phyloP scores from a whole-genome alignment of 257 asterid species.

The Salvia miltiorrhiza region DNA sequence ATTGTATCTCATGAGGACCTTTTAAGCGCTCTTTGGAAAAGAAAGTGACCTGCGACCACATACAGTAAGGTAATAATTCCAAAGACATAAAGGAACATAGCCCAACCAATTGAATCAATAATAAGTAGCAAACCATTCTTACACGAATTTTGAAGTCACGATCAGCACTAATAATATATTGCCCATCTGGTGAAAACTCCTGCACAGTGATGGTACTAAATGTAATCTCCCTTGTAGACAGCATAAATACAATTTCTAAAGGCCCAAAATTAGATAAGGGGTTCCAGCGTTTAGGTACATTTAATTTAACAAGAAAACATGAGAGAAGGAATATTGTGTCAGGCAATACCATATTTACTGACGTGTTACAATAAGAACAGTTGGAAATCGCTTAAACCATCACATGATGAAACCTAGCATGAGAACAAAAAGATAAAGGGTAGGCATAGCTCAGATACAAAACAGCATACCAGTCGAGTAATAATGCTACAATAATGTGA shows the following conservation, averaged over 20 bases:
- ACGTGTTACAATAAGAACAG: not conserved
- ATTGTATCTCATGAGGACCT: constrained; percentile 88
- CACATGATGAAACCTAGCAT: not conserved
- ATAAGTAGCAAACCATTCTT: constrained; percentile 21
- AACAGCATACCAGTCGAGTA: constrained; percentile 72
- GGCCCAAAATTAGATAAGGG: not conserved
- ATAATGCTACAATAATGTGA: constrained; percentile 96
- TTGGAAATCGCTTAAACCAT: not conserved
- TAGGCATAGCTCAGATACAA: not conserved
- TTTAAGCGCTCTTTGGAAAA: constrained; percentile 68
- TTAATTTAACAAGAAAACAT: not conserved
- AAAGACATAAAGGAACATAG: not conserved
- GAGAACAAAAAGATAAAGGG: not conserved
- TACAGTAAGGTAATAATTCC: constrained; percentile 19
- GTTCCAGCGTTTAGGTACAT: no score
- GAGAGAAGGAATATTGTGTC: not conserved
- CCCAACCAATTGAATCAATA: not conserved
- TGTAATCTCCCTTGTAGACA: constrained; percentile 1
- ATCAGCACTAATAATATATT: constrained; percentile 73
- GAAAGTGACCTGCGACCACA: constrained; percentile 57
- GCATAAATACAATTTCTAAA: not conserved
- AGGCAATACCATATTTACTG: not conserved
- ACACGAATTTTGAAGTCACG: constrained; percentile 98
- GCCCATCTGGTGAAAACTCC: constrained; percentile 87
- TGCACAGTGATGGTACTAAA: constrained; percentile 28